Conservation (phyloP, 2,329 filamentous ascomycete species). For the Pseudocercospora macadamiae region DNA sequence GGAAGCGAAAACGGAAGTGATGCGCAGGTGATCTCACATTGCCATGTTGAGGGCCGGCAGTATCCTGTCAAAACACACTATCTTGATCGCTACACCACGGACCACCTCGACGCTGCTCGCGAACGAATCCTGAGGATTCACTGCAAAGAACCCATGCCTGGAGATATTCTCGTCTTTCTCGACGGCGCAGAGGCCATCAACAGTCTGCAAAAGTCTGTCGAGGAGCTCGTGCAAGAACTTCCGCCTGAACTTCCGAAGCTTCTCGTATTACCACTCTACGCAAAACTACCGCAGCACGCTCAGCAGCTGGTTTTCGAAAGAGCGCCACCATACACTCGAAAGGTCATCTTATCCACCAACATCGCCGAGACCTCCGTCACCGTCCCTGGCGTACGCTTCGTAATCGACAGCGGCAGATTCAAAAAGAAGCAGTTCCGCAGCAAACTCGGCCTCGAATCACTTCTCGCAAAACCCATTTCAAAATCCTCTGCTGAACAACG, state of each 20-base stretch:
- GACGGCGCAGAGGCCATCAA: constrained; percentile 94
- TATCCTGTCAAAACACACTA: constrained; percentile 81
- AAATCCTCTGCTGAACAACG: constrained; percentile 92
- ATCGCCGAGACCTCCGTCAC: constrained; percentile 99
- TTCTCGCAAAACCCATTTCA: constrained; percentile 87
- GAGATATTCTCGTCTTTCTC: constrained; percentile 90
- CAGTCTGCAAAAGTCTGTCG: constrained; percentile 74
- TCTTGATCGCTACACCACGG: constrained; percentile 71
- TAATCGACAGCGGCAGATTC: constrained; percentile 89
- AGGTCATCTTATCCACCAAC: constrained; percentile 91
- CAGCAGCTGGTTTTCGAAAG: constrained; percentile 86
- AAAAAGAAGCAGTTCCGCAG: constrained; percentile 92
- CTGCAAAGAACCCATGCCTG: constrained; percentile 75
- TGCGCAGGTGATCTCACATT: constrained; percentile 36
- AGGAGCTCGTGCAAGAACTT: constrained; percentile 75
- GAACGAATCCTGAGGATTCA: constrained; percentile 87
- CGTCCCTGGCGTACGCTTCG: constrained; percentile 86
- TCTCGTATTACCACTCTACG: constrained; percentile 79
- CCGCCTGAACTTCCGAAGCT: constrained; percentile 53
- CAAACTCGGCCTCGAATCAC: constrained; percentile 82
- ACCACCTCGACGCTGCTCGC: constrained; percentile 80
- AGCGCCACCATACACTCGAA: constrained; percentile 73
- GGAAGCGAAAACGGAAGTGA: not conserved
- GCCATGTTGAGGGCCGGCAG: constrained; percentile 81
- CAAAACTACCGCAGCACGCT: constrained; percentile 81